phyloP scores from a whole-genome alignment of 768 basidiomycete genomes.

The Crepidotus variabilis region DNA sequence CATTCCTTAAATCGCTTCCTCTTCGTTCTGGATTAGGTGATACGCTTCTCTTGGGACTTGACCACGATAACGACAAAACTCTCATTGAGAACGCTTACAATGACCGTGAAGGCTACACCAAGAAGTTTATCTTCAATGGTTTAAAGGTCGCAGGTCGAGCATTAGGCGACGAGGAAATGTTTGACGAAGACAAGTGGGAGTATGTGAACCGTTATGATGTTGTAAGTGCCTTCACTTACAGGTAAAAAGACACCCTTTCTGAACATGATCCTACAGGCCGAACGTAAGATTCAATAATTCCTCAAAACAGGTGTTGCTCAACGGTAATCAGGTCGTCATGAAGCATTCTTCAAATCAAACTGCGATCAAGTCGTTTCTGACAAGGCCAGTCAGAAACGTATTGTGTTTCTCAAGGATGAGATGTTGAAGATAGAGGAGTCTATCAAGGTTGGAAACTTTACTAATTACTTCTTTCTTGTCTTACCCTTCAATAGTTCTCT shows the following conservation, averaged over 20 bases:
- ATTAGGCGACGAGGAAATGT: constrained; percentile 63
- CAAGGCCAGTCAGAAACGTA: constrained; percentile 36
- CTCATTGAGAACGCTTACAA: constrained; percentile 86
- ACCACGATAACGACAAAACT: constrained; percentile 70
- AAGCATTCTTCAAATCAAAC: constrained; percentile 78
- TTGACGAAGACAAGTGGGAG: constrained; percentile 70
- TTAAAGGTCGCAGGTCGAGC: constrained; percentile 63
- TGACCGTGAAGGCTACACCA: constrained; percentile 70
- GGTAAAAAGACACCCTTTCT: not conserved
- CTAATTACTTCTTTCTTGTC: not conserved
- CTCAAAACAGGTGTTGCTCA: constrained; percentile 4
- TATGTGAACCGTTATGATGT: constrained; percentile 57
- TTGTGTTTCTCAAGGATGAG: constrained; percentile 68
- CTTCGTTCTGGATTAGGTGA: constrained; percentile 72
- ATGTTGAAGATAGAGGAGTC: constrained; percentile 84
- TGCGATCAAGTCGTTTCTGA: constrained; percentile 53
- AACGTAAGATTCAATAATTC: constrained; percentile 20
- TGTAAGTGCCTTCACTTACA: constrained; percentile 29
- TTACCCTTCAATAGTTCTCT: constrained; percentile 58
- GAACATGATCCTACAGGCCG: constrained; percentile 13
- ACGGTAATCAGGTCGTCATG: constrained; percentile 62
- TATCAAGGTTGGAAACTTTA: constrained; percentile 57
- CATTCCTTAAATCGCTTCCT: constrained; percentile 78
- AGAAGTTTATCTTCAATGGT: constrained; percentile 84
- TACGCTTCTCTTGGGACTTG: constrained; percentile 87